A percentile compares a stretch with the other conserved stretches of the same genome.
Evolutionary conservation across 1,284 basidiomycete genomes (phyloP).

Genomic region (Tausonia pullulans): DNA sequence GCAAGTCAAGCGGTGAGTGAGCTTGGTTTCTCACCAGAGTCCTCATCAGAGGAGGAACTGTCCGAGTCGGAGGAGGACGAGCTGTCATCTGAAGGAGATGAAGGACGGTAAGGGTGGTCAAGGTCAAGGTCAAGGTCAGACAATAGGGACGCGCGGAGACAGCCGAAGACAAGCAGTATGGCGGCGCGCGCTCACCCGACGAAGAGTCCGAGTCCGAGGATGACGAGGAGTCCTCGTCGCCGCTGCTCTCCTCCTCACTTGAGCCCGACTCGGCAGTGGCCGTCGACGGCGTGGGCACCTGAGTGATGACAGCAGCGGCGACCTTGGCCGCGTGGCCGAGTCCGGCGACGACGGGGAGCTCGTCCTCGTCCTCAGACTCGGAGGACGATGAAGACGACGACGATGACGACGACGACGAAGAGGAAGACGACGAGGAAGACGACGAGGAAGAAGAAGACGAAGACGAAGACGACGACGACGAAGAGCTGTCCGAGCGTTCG

Average conservation of each 20-base stretch:
- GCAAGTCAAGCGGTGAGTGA: not conserved
- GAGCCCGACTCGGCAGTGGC: conserved; percentile 5
- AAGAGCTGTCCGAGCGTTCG: no score
- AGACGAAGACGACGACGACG: not conserved
- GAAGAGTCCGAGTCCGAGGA: conserved; percentile 18
- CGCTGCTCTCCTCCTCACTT: conserved; percentile 2
- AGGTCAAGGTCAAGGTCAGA: conserved; percentile 1
- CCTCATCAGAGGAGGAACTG: conserved; percentile 17
- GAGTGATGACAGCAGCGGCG: no score
- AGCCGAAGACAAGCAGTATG: no score
- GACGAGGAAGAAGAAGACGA: conserved; percentile 10
- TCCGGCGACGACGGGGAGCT: not conserved
- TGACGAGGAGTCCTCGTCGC: conserved; percentile 14
- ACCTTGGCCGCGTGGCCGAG: not conserved
- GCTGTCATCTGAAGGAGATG: no score
- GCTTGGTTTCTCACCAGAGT: conserved; percentile 11
- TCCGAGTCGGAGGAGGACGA: conserved; percentile 5
- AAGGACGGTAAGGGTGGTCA: no score
- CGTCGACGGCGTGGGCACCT: not conserved
- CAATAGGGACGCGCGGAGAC: not conserved
- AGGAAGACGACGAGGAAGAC: conserved; percentile 16
- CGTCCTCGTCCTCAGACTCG: conserved; percentile 12
- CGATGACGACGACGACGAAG: not conserved
- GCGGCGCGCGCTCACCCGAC: not conserved
- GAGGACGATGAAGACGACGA: conserved; percentile 8